Evolutionary conservation across 1,284 basidiomycete genomes (phyloP).

Genomic region (Phlebopus sp.): DNA sequence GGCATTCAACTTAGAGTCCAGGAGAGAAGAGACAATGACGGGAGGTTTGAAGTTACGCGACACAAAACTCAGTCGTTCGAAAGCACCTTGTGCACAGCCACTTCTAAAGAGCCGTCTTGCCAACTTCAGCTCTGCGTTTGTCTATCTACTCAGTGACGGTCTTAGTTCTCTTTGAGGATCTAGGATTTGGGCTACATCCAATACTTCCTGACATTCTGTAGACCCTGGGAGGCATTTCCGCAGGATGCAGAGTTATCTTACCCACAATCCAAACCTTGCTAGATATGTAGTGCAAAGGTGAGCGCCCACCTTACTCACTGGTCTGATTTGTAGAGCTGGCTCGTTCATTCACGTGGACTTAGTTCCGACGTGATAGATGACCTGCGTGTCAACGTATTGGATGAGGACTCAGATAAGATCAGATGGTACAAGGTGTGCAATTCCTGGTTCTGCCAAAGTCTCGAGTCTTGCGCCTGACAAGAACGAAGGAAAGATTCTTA

Average conservation of each 20-base stretch:
- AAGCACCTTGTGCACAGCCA: no score
- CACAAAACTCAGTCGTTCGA: no score
- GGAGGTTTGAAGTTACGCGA: neutral
- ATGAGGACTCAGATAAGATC: slow-evolving; percentile 55
- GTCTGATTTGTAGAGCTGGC: neutral
- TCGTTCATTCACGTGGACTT: slow-evolving; percentile 2
- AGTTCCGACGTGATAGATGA: slow-evolving; percentile 77
- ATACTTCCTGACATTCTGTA: neutral
- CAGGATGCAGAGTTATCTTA: slow-evolving; percentile 16
- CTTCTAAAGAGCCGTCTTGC: no score
- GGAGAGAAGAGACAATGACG: neutral
- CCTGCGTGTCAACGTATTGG: slow-evolving; percentile 60
- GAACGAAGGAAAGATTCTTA: slow-evolving; percentile 64
- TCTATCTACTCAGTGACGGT: neutral
- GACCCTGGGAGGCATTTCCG: neutral
- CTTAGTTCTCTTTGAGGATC: neutral
- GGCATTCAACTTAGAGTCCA: slow-evolving; percentile 44
- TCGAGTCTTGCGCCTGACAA: slow-evolving; percentile 8
- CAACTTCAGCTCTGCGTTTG: no score
- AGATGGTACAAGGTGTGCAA: slow-evolving; percentile 70
- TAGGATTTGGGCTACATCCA: no score
- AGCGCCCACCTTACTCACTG: slow-evolving; percentile 1
- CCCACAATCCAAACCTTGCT: slow-evolving; percentile 28
- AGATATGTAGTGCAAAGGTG: slow-evolving; percentile 37
- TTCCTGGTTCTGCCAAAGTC: neutral